Conservation (phyloP, 23 red algal species). For the Gracilaria vermiculophylla region DNA sequence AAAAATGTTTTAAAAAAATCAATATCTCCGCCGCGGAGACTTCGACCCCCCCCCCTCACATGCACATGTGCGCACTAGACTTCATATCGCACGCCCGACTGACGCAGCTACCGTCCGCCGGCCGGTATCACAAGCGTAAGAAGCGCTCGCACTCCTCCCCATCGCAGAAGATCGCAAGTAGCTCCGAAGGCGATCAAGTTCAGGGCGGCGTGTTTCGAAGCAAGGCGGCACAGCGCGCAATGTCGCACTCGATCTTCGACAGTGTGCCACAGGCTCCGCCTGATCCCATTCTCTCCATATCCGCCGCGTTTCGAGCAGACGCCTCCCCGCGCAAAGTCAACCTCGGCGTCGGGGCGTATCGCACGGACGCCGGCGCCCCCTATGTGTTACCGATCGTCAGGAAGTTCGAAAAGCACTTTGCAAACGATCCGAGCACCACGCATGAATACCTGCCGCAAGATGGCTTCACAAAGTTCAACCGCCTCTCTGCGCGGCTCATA, state of each 20-base stretch:
- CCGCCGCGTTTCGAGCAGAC: slow-evolving; percentile 62
- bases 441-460: slow-evolving; percentile 96
- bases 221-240: background rate
- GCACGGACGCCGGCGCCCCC: slow-evolving; percentile 75
- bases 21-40: too few species aligned
- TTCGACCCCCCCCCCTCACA: too few species aligned
- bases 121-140: too few species aligned
- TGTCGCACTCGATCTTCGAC: slow-evolving; percentile 49
- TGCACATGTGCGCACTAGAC: too few species aligned
- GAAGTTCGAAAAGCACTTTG: slow-evolving; percentile 56
- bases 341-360: slow-evolving; percentile 94
- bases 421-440: slow-evolving; percentile 39
- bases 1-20: too few species aligned
- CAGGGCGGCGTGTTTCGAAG: too few species aligned
- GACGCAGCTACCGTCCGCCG: too few species aligned
- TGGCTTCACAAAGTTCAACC: slow-evolving; percentile 68
- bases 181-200: too few species aligned
- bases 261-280: slow-evolving; percentile 66
- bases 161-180: too few species aligned
- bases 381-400: slow-evolving; percentile 87
- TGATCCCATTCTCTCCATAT: slow-evolving; percentile 92
- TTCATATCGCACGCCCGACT: too few species aligned
- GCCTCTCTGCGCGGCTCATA: slow-evolving; percentile 69
- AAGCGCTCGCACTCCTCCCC: too few species aligned
- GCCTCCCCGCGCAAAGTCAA: slow-evolving; percentile 82